These are phyloP conservation scores for Aspergillus carlsbadensis DNA, from an alignment of 495 filamentous ascomycete genomes.

Conservation along the genomic window DNA sequence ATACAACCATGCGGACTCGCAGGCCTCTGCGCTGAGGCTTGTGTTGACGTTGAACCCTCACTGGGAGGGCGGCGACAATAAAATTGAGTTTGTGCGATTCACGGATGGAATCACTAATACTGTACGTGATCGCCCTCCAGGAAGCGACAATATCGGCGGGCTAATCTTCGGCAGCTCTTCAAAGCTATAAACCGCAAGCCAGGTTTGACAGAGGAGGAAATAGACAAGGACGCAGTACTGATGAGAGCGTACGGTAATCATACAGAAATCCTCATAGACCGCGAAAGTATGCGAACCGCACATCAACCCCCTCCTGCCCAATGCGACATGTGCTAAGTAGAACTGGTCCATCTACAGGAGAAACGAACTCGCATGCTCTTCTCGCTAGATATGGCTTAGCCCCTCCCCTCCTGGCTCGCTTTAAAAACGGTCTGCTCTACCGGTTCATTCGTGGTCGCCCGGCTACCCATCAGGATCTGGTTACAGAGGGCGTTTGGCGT, in stretches of 20 bases:
- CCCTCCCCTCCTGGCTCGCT: slow-evolving; percentile 83
- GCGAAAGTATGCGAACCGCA: slow-evolving; percentile 68
- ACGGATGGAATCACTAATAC: slow-evolving; percentile 99
- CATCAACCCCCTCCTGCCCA: slow-evolving; percentile 26
- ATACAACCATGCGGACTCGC: slow-evolving; percentile 72
- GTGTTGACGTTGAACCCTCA: slow-evolving; percentile 78
- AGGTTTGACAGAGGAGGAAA: slow-evolving; percentile 70
- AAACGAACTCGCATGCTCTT: slow-evolving; percentile 67
- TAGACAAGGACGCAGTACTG: slow-evolving; percentile 85
- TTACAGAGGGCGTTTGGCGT: slow-evolving; percentile 67
- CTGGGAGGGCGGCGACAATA: slow-evolving; percentile 72
- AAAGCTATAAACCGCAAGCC: slow-evolving; percentile 83
- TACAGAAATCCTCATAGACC: slow-evolving; percentile 94
- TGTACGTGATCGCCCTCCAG: slow-evolving; percentile 43
- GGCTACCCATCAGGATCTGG: slow-evolving; percentile 76
- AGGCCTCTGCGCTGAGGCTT: slow-evolving; percentile 72
- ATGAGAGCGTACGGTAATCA: slow-evolving; percentile 93
- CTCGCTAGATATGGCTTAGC: slow-evolving; percentile 79
- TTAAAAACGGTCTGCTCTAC: slow-evolving; percentile 95
- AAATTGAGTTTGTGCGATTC: slow-evolving; percentile 86
- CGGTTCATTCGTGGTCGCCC: slow-evolving; percentile 79
- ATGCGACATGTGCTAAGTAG: slow-evolving; percentile 42
- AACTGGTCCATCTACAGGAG: slow-evolving; percentile 48
- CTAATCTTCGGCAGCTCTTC: slow-evolving; percentile 56
- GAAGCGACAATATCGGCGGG: background rate